A percentile compares a stretch with the other conserved stretches of the same genome.
phyloP scores from a whole-genome alignment of 2,329 filamentous ascomycete species.

The Peltaster fructicola region DNA sequence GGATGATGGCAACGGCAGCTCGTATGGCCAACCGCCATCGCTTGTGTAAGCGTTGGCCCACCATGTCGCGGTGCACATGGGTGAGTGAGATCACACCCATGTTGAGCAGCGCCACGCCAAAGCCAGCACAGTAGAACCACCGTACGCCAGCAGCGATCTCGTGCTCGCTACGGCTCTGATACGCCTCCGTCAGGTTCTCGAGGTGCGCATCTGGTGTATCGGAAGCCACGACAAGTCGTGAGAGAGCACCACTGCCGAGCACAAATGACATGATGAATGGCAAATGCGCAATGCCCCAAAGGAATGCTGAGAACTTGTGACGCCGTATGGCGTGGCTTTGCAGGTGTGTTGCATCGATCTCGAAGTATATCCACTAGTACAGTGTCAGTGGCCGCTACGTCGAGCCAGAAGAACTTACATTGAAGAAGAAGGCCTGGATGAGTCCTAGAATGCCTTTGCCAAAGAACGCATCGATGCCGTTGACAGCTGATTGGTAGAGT shows the following conservation, averaged over 20 bases:
- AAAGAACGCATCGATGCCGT: constrained; percentile 39
- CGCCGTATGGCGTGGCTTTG: constrained; percentile 44
- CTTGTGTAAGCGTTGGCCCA: constrained; percentile 33
- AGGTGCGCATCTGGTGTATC: constrained; percentile 33
- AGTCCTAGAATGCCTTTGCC: constrained; percentile 37
- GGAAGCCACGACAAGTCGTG: constrained; percentile 39
- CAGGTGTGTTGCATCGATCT: constrained; percentile 40
- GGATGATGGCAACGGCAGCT: constrained; percentile 29
- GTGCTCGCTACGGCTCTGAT: constrained; percentile 30
- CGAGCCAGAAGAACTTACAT: too few species aligned
- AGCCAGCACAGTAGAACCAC: constrained; percentile 47
- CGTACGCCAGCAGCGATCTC: constrained; percentile 37
- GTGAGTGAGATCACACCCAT: constrained; percentile 38
- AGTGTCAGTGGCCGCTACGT: too few species aligned
- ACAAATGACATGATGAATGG: constrained; percentile 47
- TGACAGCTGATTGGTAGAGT: constrained; percentile 38
- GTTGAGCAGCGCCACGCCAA: constrained; percentile 36
- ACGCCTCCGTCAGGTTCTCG: constrained; percentile 33
- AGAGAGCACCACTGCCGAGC: constrained; percentile 39
- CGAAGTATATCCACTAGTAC: constrained; percentile 20
- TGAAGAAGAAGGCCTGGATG: constrained; percentile 18
- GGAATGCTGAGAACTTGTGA: constrained; percentile 22
- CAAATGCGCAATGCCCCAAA: constrained; percentile 41
- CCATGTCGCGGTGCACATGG: constrained; percentile 38
- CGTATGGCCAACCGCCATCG: constrained; percentile 35